phyloP scores from a whole-genome alignment of 345 rosid genomes.

The Eutrema japonicum region DNA sequence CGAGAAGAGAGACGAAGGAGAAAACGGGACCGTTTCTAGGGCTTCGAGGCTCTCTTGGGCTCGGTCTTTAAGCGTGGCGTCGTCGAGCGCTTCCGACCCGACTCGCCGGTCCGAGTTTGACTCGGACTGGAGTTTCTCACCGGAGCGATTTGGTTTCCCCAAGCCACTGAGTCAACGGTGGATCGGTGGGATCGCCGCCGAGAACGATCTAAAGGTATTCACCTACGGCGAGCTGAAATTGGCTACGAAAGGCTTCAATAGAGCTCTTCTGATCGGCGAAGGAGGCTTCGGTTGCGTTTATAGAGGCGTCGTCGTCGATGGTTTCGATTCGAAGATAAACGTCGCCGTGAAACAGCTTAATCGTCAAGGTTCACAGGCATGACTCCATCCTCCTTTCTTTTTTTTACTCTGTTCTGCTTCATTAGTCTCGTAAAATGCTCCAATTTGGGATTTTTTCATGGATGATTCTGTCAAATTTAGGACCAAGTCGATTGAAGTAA shows the following conservation, averaged over 20 bases:
- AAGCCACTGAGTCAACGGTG: constrained; percentile 67
- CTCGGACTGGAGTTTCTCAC: constrained; percentile 75
- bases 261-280: constrained; percentile 82
- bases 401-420: constrained; percentile 13
- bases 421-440: background rate
- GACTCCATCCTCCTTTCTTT: constrained; percentile 32
- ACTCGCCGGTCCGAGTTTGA: constrained; percentile 90
- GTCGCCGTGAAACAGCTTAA: constrained; percentile 92
- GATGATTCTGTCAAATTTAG: background rate
- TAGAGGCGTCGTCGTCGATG: constrained; percentile 64
- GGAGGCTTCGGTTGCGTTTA: constrained; percentile 97
- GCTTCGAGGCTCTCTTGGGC: constrained; percentile 84
- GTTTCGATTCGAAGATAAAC: constrained; percentile 53
- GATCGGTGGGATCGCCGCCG: constrained; percentile 23
- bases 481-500: background rate
- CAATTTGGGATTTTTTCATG: background rate
- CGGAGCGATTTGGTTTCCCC: constrained; percentile 54
- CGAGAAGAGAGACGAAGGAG: constrained; percentile 53
- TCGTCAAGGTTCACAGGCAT: constrained; percentile 98
- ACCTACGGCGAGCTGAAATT: constrained; percentile 75
- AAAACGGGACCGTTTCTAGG: constrained; percentile 51
- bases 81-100: constrained; percentile 61
- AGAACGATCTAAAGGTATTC: constrained; percentile 79
- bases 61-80: constrained; percentile 88
- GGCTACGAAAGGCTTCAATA: constrained; percentile 79